Conservation (phyloP, 495 filamentous ascomycete genomes). For the Neurospora cerealis region DNA sequence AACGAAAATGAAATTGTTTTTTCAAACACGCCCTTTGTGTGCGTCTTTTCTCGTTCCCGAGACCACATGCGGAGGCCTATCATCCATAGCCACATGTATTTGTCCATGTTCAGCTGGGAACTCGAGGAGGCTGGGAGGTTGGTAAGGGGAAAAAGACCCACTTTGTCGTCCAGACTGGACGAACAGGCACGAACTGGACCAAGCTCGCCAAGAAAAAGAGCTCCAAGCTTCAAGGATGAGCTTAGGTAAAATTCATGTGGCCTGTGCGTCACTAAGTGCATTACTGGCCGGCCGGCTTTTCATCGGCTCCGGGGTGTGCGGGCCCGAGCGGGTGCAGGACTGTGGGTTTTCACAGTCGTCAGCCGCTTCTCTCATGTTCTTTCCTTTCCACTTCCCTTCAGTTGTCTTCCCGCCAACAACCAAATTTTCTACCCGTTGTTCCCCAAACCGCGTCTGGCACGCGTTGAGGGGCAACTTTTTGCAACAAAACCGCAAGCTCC, state of each 20-base stretch:
- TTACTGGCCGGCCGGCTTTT: background rate
- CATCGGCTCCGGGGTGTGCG: background rate
- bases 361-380: background rate
- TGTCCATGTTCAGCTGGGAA: background rate
- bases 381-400: background rate
- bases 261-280: background rate
- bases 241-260: background rate
- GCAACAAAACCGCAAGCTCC: background rate
- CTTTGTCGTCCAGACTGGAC: background rate
- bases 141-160: background rate
- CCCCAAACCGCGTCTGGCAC: background rate
- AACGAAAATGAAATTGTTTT: background rate
- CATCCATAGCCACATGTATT: background rate
- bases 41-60: background rate
- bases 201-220: background rate
- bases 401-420: background rate
- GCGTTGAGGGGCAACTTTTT: background rate
- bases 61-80: background rate
- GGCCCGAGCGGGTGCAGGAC: background rate
- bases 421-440: background rate
- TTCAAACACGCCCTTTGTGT: background rate
- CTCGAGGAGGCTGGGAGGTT: background rate
- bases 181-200: background rate
- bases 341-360: background rate
- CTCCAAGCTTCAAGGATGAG: background rate